phyloP scores from a whole-genome alignment of 1,284 basidiomycete genomes.

The Porogramme epimiltina region DNA sequence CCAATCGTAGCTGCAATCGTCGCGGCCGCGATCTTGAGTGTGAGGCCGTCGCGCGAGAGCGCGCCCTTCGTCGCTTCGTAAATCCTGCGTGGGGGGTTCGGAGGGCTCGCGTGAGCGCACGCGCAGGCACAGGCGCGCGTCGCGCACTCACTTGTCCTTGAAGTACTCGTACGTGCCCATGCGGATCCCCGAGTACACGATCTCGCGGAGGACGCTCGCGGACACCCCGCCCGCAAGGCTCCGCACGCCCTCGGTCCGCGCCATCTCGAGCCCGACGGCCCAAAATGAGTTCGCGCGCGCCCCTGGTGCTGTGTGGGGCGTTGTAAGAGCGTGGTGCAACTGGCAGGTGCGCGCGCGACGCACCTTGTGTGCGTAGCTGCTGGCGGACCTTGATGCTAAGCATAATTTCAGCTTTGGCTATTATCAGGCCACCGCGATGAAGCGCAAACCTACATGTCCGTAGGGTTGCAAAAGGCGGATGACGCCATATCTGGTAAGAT shows the following conservation, averaged over 20 bases:
- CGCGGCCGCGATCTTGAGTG: constrained; percentile 38
- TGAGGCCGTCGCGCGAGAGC: constrained; percentile 34
- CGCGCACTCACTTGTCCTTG: constrained; percentile 37
- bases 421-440: not conserved
- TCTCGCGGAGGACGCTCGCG: constrained; percentile 40
- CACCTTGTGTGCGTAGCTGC: constrained; percentile 37
- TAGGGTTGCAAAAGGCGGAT: constrained; percentile 39
- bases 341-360: not conserved
- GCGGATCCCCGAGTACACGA: constrained; percentile 39
- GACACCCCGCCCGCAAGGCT: constrained; percentile 38
- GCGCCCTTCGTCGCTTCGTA: constrained; percentile 28
- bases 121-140: too few species aligned
- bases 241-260: constrained; percentile 33
- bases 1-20: constrained; percentile 38
- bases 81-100: constrained; percentile 22
- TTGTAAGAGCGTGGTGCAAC: not conserved
- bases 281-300: constrained; percentile 35
- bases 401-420: not conserved
- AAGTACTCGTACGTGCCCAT: constrained; percentile 43
- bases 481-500: constrained; percentile 36
- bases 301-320: constrained; percentile 27
- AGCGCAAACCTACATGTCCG: constrained; percentile 36
- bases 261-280: constrained; percentile 37
- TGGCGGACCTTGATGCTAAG: constrained; percentile 34
- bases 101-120: too few species aligned